Conservation (phyloP, 371 early-diverging fungal genomes). For the Nosema muscidifuracis region DNA sequence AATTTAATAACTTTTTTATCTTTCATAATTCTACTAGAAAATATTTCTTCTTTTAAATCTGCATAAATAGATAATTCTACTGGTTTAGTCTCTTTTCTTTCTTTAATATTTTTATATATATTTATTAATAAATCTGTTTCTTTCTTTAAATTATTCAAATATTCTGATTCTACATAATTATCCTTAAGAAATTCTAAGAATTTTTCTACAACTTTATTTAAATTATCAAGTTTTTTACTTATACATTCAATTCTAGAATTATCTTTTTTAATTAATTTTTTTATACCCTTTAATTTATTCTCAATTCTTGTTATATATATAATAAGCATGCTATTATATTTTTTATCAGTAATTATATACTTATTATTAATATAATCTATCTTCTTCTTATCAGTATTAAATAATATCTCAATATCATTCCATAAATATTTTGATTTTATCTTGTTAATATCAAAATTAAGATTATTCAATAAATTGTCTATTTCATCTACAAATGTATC, state of each 20-base stretch:
- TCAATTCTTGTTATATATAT: slow-evolving; percentile 8
- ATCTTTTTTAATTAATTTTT: not conserved
- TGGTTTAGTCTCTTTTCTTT: no score
- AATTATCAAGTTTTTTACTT: not conserved
- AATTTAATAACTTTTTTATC: not conserved
- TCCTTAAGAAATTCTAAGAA: slow-evolving; percentile 25
- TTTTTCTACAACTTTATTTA: not conserved
- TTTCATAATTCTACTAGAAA: not conserved
- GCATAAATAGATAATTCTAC: not conserved
- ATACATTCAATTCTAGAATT: slow-evolving; percentile 1
- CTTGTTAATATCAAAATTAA: slow-evolving; percentile 16
- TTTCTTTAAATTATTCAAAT: slow-evolving; percentile 14
- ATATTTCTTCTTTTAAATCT: not conserved
- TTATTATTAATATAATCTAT: slow-evolving; percentile 6
- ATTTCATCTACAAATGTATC: slow-evolving; percentile 36
- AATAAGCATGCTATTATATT: slow-evolving; percentile 30
- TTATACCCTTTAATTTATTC: not conserved
- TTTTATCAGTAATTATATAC: not conserved
- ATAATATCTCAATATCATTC: slow-evolving; percentile 40
- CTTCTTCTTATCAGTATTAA: slow-evolving; percentile 8
- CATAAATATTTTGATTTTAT: slow-evolving; percentile 29
- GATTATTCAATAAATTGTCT: slow-evolving; percentile 4
- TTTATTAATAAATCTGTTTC: no score
- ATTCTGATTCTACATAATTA: slow-evolving; percentile 41
- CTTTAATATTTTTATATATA: no score